Evolutionary conservation across 352 stramenopile species (phyloP), one percentile per base, ranked within the genome.

Genomic region (Stramenopiles sp.): DNA sequence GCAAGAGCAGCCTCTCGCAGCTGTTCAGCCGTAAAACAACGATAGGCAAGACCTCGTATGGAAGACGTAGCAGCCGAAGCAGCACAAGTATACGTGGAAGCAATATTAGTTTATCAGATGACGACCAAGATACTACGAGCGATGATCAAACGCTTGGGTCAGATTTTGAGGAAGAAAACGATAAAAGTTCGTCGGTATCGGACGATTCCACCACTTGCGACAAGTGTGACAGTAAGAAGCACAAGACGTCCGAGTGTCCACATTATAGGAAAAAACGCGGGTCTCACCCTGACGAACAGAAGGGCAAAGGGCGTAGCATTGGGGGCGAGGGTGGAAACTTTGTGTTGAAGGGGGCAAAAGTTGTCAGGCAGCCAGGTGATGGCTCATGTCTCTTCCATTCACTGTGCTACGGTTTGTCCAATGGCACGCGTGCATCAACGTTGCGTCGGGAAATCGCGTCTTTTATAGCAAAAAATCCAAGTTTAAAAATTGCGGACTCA

Each of bases 321-420:
- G 82, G 30, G 44, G 80, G 30, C 25, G 82, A 81, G 67, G 67
- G 75, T 76, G 82, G 82, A 4, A 82, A 81, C 55, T 80, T 44
- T 7, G 30, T 33, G 4, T 25, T 80, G n/a, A 0, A 30, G 7
- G 55, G 33, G 25, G 84, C 81, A 22, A 27, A 80, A 75, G 84
- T 85, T 0, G 30, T 83, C 0, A 76, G 27, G 1, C 83, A 85
- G 75, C 84, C 84, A 30, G 84, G 84, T 75, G 84, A 86, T 80
- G 84, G 84, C 29, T 81, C 32, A 39, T 86, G 84, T 80, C 44
- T 86, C 44, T 86, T 85, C 75, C 84, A 86, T 80, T 84, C 80
- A 31, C 81, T 86, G 29, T 78, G n/a, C 30, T 81, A 85, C 80
- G 84, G 84, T 7, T 76, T 85, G 0, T 25, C 71, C 22, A 30